Percentiles rank a stretch among this genome's conserved stretches.
Conservation (phyloP, 1,284 basidiomycete species). For the Pyrrhoderma noxium region DNA sequence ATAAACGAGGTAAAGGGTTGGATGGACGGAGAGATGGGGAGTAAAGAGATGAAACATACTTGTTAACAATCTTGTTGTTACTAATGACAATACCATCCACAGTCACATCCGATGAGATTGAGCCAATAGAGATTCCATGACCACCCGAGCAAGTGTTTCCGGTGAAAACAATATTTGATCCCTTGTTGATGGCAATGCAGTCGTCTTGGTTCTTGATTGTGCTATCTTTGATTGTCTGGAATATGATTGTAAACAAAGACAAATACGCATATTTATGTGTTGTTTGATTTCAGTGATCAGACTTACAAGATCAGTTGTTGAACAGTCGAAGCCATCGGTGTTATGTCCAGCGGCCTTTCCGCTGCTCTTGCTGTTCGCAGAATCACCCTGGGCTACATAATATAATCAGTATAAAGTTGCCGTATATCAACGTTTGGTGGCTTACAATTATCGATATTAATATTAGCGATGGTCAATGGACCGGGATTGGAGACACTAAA, state of each 20-base stretch:
- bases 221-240: slow-evolving; percentile 17
- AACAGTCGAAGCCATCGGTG: slow-evolving; percentile 35
- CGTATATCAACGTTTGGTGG: background rate
- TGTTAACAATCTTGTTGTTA: slow-evolving; percentile 35
- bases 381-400: slow-evolving; percentile 29
- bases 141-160: slow-evolving; percentile 48
- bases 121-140: slow-evolving; percentile 58
- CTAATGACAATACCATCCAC: slow-evolving; percentile 42
- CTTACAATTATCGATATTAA: slow-evolving; percentile 35
- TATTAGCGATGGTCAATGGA: slow-evolving; percentile 25
- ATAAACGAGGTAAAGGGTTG: too few species aligned
- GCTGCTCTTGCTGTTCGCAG: slow-evolving; percentile 38
- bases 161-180: slow-evolving; percentile 46
- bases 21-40: too few species aligned
- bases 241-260: slow-evolving; percentile 5
- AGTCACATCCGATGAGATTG: slow-evolving; percentile 37
- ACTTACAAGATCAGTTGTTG: slow-evolving; percentile 32
- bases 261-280: slow-evolving; percentile 22
- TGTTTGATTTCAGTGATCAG: slow-evolving; percentile 27
- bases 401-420: background rate
- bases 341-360: slow-evolving; percentile 32
- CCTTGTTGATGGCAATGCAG: slow-evolving; percentile 54
- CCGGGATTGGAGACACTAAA: slow-evolving; percentile 31
- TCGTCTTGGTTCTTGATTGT: slow-evolving; percentile 41
- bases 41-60: slow-evolving; percentile 32